Conservation (phyloP, 768 basidiomycete species). For the Lactarius sanguifluus region DNA sequence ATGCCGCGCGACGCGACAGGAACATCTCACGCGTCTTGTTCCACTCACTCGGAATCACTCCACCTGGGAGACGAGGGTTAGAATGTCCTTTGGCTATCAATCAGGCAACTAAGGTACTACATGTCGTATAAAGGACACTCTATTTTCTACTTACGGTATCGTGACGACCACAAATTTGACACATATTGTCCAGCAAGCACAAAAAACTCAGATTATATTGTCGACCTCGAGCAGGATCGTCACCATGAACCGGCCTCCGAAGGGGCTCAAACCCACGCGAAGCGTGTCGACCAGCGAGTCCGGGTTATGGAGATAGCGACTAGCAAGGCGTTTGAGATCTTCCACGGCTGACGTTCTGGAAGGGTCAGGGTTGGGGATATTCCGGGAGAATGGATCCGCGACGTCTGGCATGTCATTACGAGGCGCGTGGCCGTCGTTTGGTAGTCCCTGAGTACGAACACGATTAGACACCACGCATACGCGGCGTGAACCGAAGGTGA, state of each 20-base stretch:
- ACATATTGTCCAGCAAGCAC: neutral
- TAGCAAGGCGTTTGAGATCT: neutral
- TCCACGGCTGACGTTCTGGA: neutral
- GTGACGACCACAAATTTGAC: neutral
- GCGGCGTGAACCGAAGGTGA: neutral
- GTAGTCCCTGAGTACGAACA: neutral
- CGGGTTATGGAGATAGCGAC: neutral
- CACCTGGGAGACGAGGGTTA: too few relatives aligned
- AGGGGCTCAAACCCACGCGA: neutral
- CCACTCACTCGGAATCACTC: too few relatives aligned
- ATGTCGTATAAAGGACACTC: neutral
- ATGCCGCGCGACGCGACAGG: too few relatives aligned
- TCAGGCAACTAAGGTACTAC: neutral
- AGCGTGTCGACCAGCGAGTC: neutral
- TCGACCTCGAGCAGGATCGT: neutral
- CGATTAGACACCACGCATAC: neutral
- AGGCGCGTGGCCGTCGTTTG: neutral
- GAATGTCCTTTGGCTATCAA: neutral
- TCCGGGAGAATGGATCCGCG: neutral
- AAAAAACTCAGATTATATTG: neutral
- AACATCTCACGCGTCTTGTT: too few relatives aligned
- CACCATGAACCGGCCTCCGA: neutral
- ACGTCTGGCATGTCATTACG: neutral
- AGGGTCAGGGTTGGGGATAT: neutral
- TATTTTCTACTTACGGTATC: neutral